Evolutionary conservation across 108 stramenopile genomes (phyloP).

Genomic region (Bacterosira constricta): DNA sequence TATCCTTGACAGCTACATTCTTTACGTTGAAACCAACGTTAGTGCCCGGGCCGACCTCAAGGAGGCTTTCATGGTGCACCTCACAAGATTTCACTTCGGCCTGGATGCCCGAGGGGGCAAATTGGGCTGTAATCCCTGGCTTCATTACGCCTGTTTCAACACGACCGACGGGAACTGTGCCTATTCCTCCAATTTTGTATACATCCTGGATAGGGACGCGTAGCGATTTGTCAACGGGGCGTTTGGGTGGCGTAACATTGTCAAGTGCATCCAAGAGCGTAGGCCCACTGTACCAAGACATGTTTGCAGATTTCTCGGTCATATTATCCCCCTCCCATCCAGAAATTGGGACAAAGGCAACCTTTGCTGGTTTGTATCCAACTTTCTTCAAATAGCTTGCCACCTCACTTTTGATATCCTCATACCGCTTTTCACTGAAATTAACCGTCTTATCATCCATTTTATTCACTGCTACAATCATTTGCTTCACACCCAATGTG

Average conservation of each 20-base stretch:
- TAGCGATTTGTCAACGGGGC: constrained; percentile 89
- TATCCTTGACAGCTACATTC: constrained; percentile 89
- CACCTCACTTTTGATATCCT: constrained; percentile 79
- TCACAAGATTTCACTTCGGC: constrained; percentile 92
- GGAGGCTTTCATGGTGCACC: constrained; percentile 87
- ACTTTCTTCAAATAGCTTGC: constrained; percentile 66
- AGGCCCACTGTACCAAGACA: constrained; percentile 95
- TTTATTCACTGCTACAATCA: constrained; percentile 97
- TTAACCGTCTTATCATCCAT: constrained; percentile 90
- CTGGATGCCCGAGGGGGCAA: constrained; percentile 70
- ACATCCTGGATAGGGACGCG: constrained; percentile 91
- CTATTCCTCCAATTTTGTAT: constrained; percentile 93
- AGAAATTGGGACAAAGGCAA: constrained; percentile 93
- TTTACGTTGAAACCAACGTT: constrained; percentile 94
- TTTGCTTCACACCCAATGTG: constrained; percentile 96
- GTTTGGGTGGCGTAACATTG: constrained; percentile 77
- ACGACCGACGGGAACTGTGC: constrained; percentile 88
- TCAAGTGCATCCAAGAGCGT: constrained; percentile 95
- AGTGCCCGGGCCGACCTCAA: constrained; percentile 82
- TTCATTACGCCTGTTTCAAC: constrained; percentile 85
- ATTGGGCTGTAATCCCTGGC: constrained; percentile 75
- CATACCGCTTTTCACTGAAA: constrained; percentile 89
- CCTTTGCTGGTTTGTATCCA: constrained; percentile 73
- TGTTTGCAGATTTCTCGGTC: constrained; percentile 73
- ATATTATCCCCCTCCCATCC: constrained; percentile 98